phyloP scores from a whole-genome alignment of 1,284 basidiomycete genomes.

The Sporisorium exsertum region DNA sequence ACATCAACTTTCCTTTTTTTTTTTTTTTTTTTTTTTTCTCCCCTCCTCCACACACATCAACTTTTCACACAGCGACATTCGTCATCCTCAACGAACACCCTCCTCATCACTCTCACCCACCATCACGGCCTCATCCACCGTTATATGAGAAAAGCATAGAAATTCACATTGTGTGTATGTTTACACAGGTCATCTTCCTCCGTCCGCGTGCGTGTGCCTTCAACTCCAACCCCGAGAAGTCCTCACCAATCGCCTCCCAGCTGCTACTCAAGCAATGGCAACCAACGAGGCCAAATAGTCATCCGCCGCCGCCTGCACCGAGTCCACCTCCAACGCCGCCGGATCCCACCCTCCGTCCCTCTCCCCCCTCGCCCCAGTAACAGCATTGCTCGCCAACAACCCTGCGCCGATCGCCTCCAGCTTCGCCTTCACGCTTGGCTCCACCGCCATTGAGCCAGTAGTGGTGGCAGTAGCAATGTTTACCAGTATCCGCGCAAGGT shows the following conservation, averaged over 20 bases:
- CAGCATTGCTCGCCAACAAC: constrained; percentile 15
- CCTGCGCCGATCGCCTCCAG: constrained; percentile 16
- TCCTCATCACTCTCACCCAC: not conserved
- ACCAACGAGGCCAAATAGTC: constrained; percentile 45
- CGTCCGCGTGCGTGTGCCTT: not conserved
- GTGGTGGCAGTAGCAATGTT: constrained; percentile 16
- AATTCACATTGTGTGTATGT: not conserved
- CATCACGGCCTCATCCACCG: not conserved
- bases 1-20: no score
- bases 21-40: no score
- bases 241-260: not conserved
- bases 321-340: constrained; percentile 39
- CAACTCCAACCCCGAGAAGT: no score
- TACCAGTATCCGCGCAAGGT: constrained; percentile 32
- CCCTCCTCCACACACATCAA: not conserved
- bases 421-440: constrained; percentile 2
- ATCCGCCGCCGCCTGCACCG: constrained; percentile 42
- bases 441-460: no score
- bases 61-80: not conserved
- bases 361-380: constrained; percentile 4
- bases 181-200: not conserved
- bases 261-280: constrained; percentile 15
- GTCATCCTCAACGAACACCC: no score
- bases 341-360: constrained; percentile 30
- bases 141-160: not conserved